Conservation (phyloP, 2,329 filamentous ascomycete species). For the Cladosporium velox region DNA sequence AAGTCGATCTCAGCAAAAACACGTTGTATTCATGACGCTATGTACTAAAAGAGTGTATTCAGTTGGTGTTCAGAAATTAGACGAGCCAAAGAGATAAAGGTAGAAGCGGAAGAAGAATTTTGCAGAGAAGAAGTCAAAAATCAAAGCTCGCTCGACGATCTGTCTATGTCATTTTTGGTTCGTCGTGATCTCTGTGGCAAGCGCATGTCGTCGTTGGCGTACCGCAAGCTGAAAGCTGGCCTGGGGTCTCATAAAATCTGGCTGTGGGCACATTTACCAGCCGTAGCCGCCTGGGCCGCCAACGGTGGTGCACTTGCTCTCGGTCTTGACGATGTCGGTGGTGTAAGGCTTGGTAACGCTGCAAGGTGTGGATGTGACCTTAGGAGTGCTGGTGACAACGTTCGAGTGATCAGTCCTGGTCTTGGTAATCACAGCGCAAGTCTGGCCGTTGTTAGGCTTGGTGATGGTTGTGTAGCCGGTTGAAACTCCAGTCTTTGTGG, state of each 20-base stretch:
- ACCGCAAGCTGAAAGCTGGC: background rate
- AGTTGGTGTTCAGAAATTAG: background rate
- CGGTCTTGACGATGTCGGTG: conserved; percentile 1
- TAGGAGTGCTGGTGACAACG: conserved; percentile 6
- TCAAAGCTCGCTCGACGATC: background rate
- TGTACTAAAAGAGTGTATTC: conserved; percentile 11
- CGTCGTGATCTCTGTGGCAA: background rate
- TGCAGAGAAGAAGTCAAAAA: background rate
- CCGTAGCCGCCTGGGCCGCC: conserved; percentile 4
- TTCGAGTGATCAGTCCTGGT: conserved; percentile 16
- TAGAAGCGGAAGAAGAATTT: background rate
- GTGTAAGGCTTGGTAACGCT: conserved; percentile 15
- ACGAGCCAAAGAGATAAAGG: background rate
- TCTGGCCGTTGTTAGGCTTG: conserved; percentile 1
- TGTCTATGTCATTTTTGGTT: background rate
- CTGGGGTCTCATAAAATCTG: background rate
- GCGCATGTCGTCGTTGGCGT: background rate
- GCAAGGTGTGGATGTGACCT: conserved; percentile 16
- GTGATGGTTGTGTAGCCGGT: conserved; percentile 7
- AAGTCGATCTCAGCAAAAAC: background rate
- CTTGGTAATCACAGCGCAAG: conserved; percentile 5
- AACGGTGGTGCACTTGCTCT: conserved; percentile 15
- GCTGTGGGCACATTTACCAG: background rate
- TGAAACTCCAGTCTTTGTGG: background rate
- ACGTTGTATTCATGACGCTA: background rate